Conservation (phyloP, 2,329 filamentous ascomycete species). For the Pseudocercospora crystallina region DNA sequence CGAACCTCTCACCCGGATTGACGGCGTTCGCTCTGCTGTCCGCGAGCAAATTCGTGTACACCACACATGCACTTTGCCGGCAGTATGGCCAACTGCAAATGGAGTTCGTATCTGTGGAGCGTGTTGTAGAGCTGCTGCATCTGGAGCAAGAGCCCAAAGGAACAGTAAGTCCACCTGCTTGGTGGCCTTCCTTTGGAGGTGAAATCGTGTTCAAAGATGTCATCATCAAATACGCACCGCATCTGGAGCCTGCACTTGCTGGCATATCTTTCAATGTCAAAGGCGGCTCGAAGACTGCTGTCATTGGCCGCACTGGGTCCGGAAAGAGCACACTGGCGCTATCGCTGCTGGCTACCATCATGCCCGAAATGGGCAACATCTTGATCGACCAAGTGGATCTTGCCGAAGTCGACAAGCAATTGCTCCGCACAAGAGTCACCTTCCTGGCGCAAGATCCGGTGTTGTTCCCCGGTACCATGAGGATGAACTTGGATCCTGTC, state of each 20-base stretch:
- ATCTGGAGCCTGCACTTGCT: conserved; percentile 70
- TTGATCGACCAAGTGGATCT: conserved; percentile 62
- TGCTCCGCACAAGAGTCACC: conserved; percentile 61
- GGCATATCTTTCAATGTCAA: conserved; percentile 72
- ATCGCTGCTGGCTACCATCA: conserved; percentile 58
- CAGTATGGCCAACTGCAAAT: conserved; percentile 84
- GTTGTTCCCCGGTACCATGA: conserved; percentile 62
- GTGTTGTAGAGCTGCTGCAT: conserved; percentile 77
- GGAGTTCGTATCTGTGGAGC: conserved; percentile 87
- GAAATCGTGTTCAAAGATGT: conserved; percentile 75
- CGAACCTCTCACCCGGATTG: conserved; percentile 72
- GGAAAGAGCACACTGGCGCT: conserved; percentile 78
- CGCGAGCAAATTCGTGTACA: conserved; percentile 65
- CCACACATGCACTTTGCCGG: conserved; percentile 73
- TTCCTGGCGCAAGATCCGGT: conserved; percentile 69
- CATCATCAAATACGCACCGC: conserved; percentile 75
- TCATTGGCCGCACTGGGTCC: conserved; percentile 78
- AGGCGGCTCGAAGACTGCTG: conserved; percentile 72
- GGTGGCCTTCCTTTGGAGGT: conserved; percentile 72
- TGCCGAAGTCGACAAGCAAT: conserved; percentile 57
- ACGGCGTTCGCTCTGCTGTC: conserved; percentile 81
- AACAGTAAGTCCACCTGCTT: conserved; percentile 65
- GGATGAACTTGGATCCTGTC: conserved; percentile 63
- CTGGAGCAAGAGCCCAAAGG: conserved; percentile 74
- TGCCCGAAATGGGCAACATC: conserved; percentile 57